Percentiles rank a stretch among this genome's conserved stretches.
phyloP scores from a whole-genome alignment of 495 filamentous ascomycete species.

The Xylaria longipes region DNA sequence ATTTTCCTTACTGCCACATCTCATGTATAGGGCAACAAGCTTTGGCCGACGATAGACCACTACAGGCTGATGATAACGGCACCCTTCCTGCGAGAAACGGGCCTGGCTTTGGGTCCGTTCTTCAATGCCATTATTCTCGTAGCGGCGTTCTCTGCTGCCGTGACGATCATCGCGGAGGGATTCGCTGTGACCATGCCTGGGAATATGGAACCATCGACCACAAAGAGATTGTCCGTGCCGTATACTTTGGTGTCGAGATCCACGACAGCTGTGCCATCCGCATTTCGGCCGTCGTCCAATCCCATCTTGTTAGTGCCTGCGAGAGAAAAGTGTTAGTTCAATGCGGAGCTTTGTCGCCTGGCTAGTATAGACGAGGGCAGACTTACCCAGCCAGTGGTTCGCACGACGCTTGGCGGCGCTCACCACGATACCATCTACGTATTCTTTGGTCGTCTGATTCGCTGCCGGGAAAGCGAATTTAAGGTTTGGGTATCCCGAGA shows the following conservation, averaged over 20 bases:
- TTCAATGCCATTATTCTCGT: constrained; percentile 49
- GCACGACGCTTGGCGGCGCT: constrained; percentile 63
- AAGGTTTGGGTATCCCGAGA: constrained; percentile 57
- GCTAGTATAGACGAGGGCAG: neutral
- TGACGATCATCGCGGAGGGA: constrained; percentile 65
- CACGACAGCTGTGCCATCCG: constrained; percentile 70
- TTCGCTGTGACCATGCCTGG: constrained; percentile 66
- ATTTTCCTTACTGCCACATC: neutral
- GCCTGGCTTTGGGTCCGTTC: constrained; percentile 23
- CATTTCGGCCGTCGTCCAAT: constrained; percentile 65
- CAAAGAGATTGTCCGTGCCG: constrained; percentile 72
- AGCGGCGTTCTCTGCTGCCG: constrained; percentile 63
- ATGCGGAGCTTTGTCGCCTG: neutral
- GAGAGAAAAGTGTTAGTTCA: constrained; percentile 29
- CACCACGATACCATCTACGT: constrained; percentile 58
- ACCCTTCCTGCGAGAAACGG: constrained; percentile 28
- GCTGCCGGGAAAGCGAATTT: constrained; percentile 59
- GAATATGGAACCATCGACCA: constrained; percentile 69
- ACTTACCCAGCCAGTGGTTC: constrained; percentile 71
- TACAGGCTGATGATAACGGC: constrained; percentile 34
- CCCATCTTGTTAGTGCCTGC: constrained; percentile 67
- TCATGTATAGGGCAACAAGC: neutral
- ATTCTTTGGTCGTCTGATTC: constrained; percentile 57
- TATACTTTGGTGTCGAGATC: constrained; percentile 73
- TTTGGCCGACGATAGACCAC: constrained; percentile 11